Evolutionary conservation across 2,329 filamentous ascomycete species (phyloP), one percentile per base, ranked within the genome.

Genomic region (Helminthosporium solani): DNA sequence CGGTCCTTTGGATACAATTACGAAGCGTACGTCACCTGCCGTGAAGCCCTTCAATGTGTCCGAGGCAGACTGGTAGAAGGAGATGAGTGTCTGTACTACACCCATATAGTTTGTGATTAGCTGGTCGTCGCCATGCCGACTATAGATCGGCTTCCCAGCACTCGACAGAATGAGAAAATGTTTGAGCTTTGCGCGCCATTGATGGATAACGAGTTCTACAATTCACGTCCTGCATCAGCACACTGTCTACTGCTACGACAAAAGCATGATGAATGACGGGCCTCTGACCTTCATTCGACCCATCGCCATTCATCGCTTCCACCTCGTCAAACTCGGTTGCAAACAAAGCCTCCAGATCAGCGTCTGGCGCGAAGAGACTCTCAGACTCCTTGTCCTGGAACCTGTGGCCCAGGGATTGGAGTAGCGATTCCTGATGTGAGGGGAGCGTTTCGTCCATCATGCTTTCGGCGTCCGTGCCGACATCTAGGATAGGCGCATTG

Each of bases 101-200:
- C 94, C 94, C 67, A 97, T 92, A 60, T 94, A 96, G 40, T 88
- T 87, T 60, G 95, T 96, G 65, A 97, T 90, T 34, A 97, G 76
- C 44, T 86, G 84, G 55, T 95, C 80, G 58, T 96, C 90, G 33
- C 95, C 94, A 66, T 99, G 92, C 39, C 95, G 83, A 63, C 90
- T 97, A 78, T 92, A 99, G 39, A 99, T 95, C 9, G 94, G 95
- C 68, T 99, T 99, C 16, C 94, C 94, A 8, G 95, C 92, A 12
- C 90, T 92, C 2, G 94, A 97, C 1, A 99, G 76, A 60, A 99
- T 95, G 72, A 99, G 83, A 70, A 96, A 99, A 71, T 99, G 94
- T 71, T 99, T 99, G 52, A 91, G 78, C 73, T 97, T 97, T 30
- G 87, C 83, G 66, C 90, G 94, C 91, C 91, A 99, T 53, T 84